A percentile compares a stretch with the other conserved stretches of the same genome.
These are phyloP conservation scores for Blastobotrys terrestris DNA, from an alignment of 805 yeast genomes.

Conservation along the genomic window DNA sequence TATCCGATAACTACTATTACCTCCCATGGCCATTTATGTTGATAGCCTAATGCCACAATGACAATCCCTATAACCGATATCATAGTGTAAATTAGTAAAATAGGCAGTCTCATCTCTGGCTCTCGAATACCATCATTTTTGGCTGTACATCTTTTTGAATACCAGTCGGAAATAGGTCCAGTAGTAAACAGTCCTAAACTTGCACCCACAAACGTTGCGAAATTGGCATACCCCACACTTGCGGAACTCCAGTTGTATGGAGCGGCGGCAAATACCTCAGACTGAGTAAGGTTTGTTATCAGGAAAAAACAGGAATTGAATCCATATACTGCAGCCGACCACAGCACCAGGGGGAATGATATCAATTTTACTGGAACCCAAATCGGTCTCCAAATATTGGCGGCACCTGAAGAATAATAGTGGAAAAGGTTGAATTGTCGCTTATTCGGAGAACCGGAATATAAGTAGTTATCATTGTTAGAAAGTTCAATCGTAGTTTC, in stretches of 20 bases:
- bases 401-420: background rate
- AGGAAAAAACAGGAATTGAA: conserved; percentile 4
- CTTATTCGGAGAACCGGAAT: conserved; percentile 5
- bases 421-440: conserved; percentile 3
- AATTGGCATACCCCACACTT: conserved; percentile 7
- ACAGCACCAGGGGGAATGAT: conserved; percentile 4
- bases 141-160: conserved; percentile 2
- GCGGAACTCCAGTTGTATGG: conserved; percentile 9
- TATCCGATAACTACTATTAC: conserved; percentile 9
- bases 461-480: conserved; percentile 1
- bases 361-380: conserved; percentile 8
- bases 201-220: conserved; percentile 9
- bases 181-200: conserved; percentile 8
- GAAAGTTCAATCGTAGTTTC: background rate
- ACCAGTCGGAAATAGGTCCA: conserved; percentile 10
- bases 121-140: conserved; percentile 10
- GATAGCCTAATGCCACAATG: conserved; percentile 6
- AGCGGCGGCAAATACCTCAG: conserved; percentile 5
- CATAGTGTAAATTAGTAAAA: conserved; percentile 1
- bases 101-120: conserved; percentile 9
- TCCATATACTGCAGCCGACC: conserved; percentile 6
- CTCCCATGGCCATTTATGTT: conserved; percentile 7
- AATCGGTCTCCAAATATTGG: conserved; percentile 2
- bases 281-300: conserved; percentile 8
- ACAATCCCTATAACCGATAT: conserved; percentile 1